phyloP scores from a whole-genome alignment of 2,329 filamentous ascomycete species.

The Fusarium cicatricum region DNA sequence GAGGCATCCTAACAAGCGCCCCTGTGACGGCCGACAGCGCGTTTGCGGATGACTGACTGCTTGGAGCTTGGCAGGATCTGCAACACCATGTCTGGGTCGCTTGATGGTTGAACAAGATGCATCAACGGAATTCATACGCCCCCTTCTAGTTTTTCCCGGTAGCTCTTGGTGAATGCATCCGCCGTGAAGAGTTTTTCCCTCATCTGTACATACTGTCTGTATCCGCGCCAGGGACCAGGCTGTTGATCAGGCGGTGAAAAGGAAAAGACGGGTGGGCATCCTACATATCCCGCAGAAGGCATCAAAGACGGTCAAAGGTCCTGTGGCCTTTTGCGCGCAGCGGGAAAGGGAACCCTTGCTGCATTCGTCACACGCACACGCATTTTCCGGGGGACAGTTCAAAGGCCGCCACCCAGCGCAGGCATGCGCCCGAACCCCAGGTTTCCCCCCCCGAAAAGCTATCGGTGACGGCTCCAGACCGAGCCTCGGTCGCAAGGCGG shows the following conservation, averaged over 20 bases:
- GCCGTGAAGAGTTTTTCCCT: not conserved
- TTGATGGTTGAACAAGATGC: not conserved
- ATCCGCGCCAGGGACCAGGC: conserved; percentile 7
- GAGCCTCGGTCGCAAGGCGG: not conserved
- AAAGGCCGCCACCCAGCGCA: not conserved
- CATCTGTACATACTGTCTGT: not conserved
- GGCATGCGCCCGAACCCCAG: conserved; percentile 25
- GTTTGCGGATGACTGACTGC: conserved; percentile 20
- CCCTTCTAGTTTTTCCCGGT: too few relatives aligned
- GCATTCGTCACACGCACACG: conserved; percentile 4
- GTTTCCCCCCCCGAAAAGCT: conserved; percentile 16
- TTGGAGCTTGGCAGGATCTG: conserved; percentile 17
- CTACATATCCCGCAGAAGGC: not conserved
- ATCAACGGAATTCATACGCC: not conserved
- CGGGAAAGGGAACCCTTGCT: conserved; percentile 22
- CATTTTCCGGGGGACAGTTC: not conserved
- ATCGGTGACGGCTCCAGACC: not conserved
- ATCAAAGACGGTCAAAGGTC: conserved; percentile 32
- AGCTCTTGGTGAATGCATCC: conserved; percentile 5
- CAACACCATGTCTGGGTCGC: not conserved
- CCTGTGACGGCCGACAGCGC: not conserved
- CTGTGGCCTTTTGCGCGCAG: too few relatives aligned
- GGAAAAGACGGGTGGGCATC: not conserved
- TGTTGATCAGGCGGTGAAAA: conserved; percentile 26
- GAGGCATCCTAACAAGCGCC: conserved; percentile 14